These are phyloP conservation scores for Hypoxylon sp. DNA, from an alignment of 2,329 filamentous ascomycete genomes.

Conservation along the genomic window DNA sequence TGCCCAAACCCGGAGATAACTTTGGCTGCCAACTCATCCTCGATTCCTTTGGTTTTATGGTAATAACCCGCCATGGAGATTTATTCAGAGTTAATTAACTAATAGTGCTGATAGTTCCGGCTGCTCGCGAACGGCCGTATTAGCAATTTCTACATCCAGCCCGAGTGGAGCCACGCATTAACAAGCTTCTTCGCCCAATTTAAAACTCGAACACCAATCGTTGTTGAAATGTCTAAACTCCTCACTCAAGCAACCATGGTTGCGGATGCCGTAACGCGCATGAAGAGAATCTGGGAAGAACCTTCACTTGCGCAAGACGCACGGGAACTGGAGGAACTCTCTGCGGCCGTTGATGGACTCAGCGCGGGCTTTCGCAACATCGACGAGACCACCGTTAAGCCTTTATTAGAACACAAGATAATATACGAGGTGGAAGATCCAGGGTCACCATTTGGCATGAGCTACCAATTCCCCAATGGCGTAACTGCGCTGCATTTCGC, in stretches of 20 bases:
- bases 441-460: constrained; percentile 19
- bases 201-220: constrained; percentile 8
- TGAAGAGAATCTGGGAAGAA: constrained; percentile 5
- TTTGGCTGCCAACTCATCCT: constrained; percentile 32
- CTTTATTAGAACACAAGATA: constrained; percentile 17
- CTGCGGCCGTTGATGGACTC: constrained; percentile 11
- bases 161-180: constrained; percentile 25
- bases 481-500: constrained; percentile 26
- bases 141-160: constrained; percentile 31
- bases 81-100: neutral
- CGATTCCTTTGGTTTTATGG: constrained; percentile 33
- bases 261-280: constrained; percentile 11
- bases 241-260: constrained; percentile 12
- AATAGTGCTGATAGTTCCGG: constrained; percentile 15
- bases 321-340: constrained; percentile 14
- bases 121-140: constrained; percentile 21
- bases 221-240: constrained; percentile 30
- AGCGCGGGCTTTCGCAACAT: constrained; percentile 11
- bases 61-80: neutral
- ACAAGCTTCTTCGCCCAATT: constrained; percentile 22
- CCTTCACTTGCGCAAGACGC: constrained; percentile 10
- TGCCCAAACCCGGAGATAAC: constrained; percentile 30
- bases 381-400: constrained; percentile 22
- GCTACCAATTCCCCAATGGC: constrained; percentile 27
- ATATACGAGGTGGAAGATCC: constrained; percentile 28